Conservation (phyloP, 2,329 filamentous ascomycete species). For the Verticillium nubilum region DNA sequence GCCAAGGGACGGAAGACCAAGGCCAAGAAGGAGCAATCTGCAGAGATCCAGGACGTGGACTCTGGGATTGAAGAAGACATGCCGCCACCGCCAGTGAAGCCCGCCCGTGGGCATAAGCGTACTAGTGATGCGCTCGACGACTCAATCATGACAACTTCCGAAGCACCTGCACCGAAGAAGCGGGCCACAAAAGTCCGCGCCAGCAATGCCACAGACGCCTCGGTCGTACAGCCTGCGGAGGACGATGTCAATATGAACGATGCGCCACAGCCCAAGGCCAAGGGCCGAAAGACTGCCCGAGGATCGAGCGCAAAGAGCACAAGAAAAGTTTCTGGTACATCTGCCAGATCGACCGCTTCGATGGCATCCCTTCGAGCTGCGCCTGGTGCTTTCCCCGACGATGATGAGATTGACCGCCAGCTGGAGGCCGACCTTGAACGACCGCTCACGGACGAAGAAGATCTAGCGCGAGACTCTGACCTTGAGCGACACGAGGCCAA, state of each 20-base stretch:
- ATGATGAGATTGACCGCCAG: slow-evolving; percentile 61
- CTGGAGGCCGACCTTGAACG: slow-evolving; percentile 60
- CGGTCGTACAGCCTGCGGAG: slow-evolving; percentile 28
- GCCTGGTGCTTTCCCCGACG: slow-evolving; percentile 43
- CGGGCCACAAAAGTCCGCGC: slow-evolving; percentile 46
- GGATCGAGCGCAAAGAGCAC: slow-evolving; percentile 33
- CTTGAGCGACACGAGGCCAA: slow-evolving; percentile 33
- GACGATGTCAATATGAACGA: slow-evolving; percentile 35
- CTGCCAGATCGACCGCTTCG: slow-evolving; percentile 39
- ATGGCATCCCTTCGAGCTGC: slow-evolving; percentile 28
- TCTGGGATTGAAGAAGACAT: slow-evolving; percentile 24
- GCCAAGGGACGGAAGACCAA: slow-evolving; percentile 47
- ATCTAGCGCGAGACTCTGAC: slow-evolving; percentile 39
- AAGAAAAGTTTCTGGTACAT: slow-evolving; percentile 21
- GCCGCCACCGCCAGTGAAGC: slow-evolving; percentile 30
- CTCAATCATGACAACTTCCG: slow-evolving; percentile 31
- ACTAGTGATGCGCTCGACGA: slow-evolving; percentile 54
- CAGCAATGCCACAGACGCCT: slow-evolving; percentile 37
- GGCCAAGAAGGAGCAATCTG: slow-evolving; percentile 46
- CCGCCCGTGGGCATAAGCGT: slow-evolving; percentile 55
- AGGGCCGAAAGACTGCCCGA: slow-evolving; percentile 36
- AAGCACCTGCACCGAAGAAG: slow-evolving; percentile 53
- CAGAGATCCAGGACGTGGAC: slow-evolving; percentile 31
- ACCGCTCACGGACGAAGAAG: slow-evolving; percentile 48
- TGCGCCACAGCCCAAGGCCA: slow-evolving; percentile 22